Base-by-base conservation (phyloP, 192 early-diverging fungal species). In the Podila epicladia region DNA sequence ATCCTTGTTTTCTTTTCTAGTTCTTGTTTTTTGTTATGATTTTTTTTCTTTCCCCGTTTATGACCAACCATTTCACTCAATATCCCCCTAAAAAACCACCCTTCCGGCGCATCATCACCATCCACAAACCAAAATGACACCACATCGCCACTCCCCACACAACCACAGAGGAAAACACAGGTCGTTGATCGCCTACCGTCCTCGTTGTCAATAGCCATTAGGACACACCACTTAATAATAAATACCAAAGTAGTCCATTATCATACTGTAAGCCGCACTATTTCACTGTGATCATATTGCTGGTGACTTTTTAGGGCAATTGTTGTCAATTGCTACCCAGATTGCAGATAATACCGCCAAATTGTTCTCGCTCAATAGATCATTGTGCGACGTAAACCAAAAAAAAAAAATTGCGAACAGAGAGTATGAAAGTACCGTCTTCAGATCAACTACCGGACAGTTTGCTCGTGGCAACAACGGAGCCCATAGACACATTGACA, bases 11-110 rank as follows among this genome's bases (percentile, higher is more conserved):
- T 72, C 20, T 49, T 57, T 58, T 68, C 55, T 57, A n/a, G 37
- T 73, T 35, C 24, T 58, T 64, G 41, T 59, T 65, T 29, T 53
- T 35, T 64, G 13, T 26, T 74, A 51, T 37, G 31, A 20, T 53
- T 32, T 19, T 24, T 37, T 38, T 5, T 58, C 26, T 70, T 62
- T 68, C 15, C 37, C 59, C 50, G 20, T 24, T 48, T 64, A 31
- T 32, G 68, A 62, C 49, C 60, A 55, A 59, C 68, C 64, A 13
- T 26, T 48, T 19, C 65, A 9, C 41, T 33, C 31, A 41, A 69
- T n/a, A 33, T 12, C 15, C 9, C 37, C 22, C 19, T 24, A n/a
- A 22, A 31, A 60, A 29, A 29, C 7, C 28, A 15, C 28, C 28
- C 24, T 31, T 17, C 4, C 29, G 17, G 17, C 51, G 51, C 17